These are phyloP conservation scores for Oryza officinalis DNA, from an alignment of 176 grass and related monocot species.

Conservation along the genomic window DNA sequence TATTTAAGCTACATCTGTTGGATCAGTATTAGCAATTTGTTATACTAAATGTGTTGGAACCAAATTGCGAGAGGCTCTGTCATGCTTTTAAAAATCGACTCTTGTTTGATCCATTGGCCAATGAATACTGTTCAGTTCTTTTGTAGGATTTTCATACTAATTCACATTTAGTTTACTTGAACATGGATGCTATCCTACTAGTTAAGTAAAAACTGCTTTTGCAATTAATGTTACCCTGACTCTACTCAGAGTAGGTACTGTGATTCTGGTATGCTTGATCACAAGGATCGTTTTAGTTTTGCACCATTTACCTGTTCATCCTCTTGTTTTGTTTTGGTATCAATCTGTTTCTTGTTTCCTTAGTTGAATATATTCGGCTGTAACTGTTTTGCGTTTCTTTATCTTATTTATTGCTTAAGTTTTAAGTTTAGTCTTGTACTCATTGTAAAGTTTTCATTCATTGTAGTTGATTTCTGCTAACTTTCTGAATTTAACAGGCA, in stretches of 20 bases:
- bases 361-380: background rate
- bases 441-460: background rate
- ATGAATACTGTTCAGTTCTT: background rate
- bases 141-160: background rate
- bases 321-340: background rate
- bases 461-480: constrained; percentile 19
- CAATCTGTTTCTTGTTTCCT: background rate
- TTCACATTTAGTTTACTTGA: constrained; percentile 27
- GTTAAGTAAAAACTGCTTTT: background rate
- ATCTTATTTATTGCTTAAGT: constrained; percentile 7
- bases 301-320: background rate
- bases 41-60: background rate
- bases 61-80: background rate
- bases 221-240: background rate
- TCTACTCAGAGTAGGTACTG: background rate
- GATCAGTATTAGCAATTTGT: constrained; percentile 3
- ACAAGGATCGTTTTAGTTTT: background rate
- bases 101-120: background rate
- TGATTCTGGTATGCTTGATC: constrained; percentile 2
- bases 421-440: constrained; percentile 7
- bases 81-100: background rate
- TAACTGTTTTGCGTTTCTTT: background rate
- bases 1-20: constrained; percentile 14
- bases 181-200: constrained; percentile 2
- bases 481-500: background rate